A percentile compares a stretch with the other conserved stretches of the same genome.
phyloP scores from a whole-genome alignment of 495 filamentous ascomycete genomes.

The Penicillium waksmanii region DNA sequence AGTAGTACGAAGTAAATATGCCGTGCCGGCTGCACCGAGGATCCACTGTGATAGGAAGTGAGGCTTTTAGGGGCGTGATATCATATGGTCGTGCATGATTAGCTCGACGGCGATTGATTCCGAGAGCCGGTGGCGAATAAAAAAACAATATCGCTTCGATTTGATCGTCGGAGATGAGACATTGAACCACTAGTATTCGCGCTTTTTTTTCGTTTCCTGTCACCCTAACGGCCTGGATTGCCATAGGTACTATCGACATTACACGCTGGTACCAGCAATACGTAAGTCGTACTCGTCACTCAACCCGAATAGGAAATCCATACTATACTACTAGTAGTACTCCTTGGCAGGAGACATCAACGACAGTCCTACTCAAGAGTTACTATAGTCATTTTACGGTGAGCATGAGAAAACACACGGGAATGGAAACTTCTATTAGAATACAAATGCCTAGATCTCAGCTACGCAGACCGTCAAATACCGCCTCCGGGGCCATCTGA shows the following conservation, averaged over 20 bases:
- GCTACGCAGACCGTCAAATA: constrained; percentile 15
- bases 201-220: not conserved
- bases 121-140: not conserved
- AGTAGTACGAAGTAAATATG: not conserved
- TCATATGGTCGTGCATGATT: not conserved
- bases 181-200: not conserved
- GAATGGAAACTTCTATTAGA: constrained; percentile 22
- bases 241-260: no score
- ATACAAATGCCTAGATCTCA: constrained; percentile 18
- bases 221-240: no score
- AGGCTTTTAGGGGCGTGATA: not conserved
- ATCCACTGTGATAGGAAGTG: not conserved
- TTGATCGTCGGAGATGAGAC: not conserved
- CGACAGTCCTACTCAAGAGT: no score
- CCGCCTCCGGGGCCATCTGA: constrained; percentile 19
- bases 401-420: not conserved
- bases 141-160: not conserved
- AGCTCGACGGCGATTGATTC: not conserved
- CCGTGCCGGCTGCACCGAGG: not conserved
- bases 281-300: not conserved
- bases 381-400: not conserved
- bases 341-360: no score
- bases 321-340: no score
- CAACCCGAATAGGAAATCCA: not conserved
- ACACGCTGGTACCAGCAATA: not conserved